These are phyloP conservation scores for Murraya paniculata DNA, from an alignment of 345 rosid genomes.

Conservation along the genomic window DNA sequence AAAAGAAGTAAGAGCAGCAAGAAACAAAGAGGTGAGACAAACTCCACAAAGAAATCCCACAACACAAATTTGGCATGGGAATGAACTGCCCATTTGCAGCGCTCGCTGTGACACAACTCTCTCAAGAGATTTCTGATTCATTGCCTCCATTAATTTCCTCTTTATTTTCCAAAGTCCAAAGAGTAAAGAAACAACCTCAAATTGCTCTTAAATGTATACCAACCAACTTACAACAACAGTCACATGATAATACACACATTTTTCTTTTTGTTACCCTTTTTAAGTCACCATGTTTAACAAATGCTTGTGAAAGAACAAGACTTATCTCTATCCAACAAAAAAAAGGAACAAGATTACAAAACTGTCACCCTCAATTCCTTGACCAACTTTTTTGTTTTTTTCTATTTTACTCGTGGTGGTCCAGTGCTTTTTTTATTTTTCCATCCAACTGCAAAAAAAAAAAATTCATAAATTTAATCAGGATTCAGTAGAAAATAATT, in stretches of 20 bases:
- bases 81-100: conserved; percentile 76
- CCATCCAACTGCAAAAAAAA: conserved; percentile 27
- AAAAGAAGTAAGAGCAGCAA: conserved; percentile 80
- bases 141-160: conserved; percentile 42
- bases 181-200: not conserved
- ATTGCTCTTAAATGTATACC: conserved; percentile 1
- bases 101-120: conserved; percentile 83
- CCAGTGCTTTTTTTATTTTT: conserved; percentile 17
- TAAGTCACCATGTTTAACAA: not conserved
- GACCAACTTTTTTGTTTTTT: conserved; percentile 4
- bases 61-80: conserved; percentile 88
- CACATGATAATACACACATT: conserved; percentile 31
- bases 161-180: not conserved
- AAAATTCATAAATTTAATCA: not conserved
- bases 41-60: conserved; percentile 86
- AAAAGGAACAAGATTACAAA: conserved; percentile 10
- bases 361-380: conserved; percentile 23
- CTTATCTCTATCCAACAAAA: conserved; percentile 17
- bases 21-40: conserved; percentile 77
- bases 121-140: conserved; percentile 65
- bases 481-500: not conserved
- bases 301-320: not conserved
- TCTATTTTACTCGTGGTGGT: not conserved
- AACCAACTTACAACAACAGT: conserved; percentile 18
- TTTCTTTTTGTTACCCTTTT: too few species aligned